A percentile compares a stretch with the other conserved stretches of the same genome.
Evolutionary conservation across 148 eudicot genomes (phyloP).

Genomic region (Euryodendron excelsum): DNA sequence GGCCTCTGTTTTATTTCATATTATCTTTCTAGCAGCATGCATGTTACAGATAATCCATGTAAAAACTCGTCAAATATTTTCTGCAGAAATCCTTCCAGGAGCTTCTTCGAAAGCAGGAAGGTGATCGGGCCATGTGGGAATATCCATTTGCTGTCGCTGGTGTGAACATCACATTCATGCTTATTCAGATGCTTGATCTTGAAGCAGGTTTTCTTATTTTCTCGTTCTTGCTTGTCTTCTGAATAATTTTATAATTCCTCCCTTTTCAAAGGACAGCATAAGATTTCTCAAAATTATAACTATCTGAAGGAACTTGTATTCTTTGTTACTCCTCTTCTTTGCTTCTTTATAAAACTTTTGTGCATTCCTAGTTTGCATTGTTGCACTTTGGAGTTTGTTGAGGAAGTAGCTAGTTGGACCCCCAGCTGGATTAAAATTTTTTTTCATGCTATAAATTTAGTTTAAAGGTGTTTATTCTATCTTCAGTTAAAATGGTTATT

Average conservation of each 20-base stretch:
- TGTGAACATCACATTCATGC: conserved; percentile 95
- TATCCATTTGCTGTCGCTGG: conserved; percentile 99
- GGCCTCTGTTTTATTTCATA: too few relatives aligned
- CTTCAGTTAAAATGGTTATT: neutral
- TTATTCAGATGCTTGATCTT: conserved; percentile 95
- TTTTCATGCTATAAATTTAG: neutral
- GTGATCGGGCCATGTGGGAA: conserved; percentile 94
- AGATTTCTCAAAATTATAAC: neutral
- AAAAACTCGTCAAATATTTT: conserved; percentile 7
- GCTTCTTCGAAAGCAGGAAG: conserved; percentile 88
- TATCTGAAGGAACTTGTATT: neutral
- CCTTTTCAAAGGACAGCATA: neutral
- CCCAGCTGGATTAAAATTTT: neutral
- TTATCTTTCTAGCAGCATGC: too few relatives aligned
- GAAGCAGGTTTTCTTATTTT: conserved; percentile 65
- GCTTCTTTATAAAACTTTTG: neutral
- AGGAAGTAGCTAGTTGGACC: neutral
- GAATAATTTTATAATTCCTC: neutral
- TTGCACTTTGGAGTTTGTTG: conserved; percentile 4
- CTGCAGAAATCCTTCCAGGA: conserved; percentile 88
- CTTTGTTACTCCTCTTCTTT: neutral
- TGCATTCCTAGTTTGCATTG: neutral
- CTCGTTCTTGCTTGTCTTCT: neutral
- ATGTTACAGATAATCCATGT: neutral
- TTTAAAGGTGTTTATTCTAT: neutral